Evolutionary conservation across 345 rosid genomes (phyloP), one percentile per base, ranked within the genome.

Genomic region (Pistacia vera): DNA sequence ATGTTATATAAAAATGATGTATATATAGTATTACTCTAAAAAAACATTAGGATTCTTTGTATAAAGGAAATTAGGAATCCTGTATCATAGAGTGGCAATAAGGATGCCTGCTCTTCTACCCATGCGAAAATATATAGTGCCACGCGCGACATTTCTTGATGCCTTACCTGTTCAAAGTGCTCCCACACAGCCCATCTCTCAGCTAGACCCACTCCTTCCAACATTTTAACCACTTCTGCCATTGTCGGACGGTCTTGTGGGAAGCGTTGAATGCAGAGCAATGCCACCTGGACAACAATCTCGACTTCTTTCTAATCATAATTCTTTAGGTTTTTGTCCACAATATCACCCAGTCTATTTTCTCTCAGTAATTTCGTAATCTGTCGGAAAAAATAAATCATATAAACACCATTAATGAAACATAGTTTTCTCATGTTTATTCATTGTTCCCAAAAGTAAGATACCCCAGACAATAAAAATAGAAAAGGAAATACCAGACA

Each of bases 131-230:
- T n/a, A n/a, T n/a, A n/a, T n/a, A n/a, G n/a, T n/a, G n/a, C n/a
- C n/a, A n/a, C n/a, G n/a, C n/a, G n/a, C n/a, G n/a, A n/a, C n/a
- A n/a, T n/a, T n/a, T n/a, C n/a, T n/a, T 70, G 81, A 61, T 81
- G 83, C 87, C 90, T 87, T 14, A 77, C 89, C 64, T 89, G 89
- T 82, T 95, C 97, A 30, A 82, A 80, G 71, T 82, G 85, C 87
- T 95, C 97, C 93, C 93, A 89, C 68, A 78, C 85, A 0, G 82
- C 88, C 96, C 98, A 95, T 79, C 89, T 91, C 87, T 86, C 93
- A 12, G 88, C 87, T 54, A 93, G 76, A 13, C 87, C 91, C 30
- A 71, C 85, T 72, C 94, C 98, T 79, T 79, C 85, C 72, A 93
- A 86, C 99, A 95, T 86, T 71, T 89, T 84, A 3, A 95, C 97